phyloP scores from a whole-genome alignment of 441 rosid species.

The Jatropha podagrica region DNA sequence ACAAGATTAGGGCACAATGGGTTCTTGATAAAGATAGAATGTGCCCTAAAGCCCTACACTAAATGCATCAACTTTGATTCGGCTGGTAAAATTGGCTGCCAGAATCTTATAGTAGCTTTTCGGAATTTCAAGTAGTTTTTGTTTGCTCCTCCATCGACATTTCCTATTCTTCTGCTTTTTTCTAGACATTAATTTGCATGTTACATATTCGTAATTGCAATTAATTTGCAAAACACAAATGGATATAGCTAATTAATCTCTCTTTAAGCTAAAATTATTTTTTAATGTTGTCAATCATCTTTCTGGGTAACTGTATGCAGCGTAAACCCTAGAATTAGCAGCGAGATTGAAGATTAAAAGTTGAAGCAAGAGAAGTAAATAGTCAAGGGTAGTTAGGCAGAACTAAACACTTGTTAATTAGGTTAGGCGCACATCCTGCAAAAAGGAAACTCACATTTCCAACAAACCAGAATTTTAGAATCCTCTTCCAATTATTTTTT shows the following conservation, averaged over 20 bases:
- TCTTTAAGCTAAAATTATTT: no score
- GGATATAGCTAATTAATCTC: no score
- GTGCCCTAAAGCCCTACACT: constrained; percentile 34
- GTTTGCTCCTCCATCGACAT: constrained; percentile 23
- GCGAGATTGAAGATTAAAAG: neutral
- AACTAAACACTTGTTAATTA: neutral
- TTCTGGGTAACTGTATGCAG: no score
- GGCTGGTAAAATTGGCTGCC: constrained; percentile 23
- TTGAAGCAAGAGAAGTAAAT: neutral
- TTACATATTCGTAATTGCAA: no score
- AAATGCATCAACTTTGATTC: constrained; percentile 22
- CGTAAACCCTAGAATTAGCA: neutral
- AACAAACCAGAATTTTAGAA: constrained; percentile 9
- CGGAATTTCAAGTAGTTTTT: constrained; percentile 18
- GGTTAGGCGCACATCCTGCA: neutral
- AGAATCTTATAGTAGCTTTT: constrained; percentile 28
- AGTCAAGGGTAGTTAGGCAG: constrained; percentile 16
- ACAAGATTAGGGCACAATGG: constrained; percentile 2
- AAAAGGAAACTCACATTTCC: constrained; percentile 7
- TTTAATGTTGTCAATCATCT: no score
- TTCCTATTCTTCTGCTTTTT: neutral
- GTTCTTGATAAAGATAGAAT: constrained; percentile 22
- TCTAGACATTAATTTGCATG: neutral
- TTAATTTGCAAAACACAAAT: no score
- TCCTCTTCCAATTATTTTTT: neutral